Conservation (phyloP, 1,284 basidiomycete genomes). For the Apiotrichum brassicae region DNA sequence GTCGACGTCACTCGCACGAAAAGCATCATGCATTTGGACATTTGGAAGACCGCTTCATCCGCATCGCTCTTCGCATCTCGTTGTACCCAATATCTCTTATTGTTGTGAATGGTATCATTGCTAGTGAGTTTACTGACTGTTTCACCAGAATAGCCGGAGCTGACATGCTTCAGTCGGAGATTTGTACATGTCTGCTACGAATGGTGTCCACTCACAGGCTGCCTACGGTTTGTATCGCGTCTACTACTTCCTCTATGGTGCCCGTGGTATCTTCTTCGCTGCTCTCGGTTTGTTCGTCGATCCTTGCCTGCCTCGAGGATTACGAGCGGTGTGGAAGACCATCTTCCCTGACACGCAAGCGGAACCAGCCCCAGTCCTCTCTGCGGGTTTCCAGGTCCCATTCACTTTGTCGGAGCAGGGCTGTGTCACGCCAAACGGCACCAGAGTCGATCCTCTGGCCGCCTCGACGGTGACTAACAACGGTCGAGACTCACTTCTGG, state of each 20-base stretch:
- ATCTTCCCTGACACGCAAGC: neutral
- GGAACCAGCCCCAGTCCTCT: neutral
- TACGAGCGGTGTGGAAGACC: constrained; percentile 4
- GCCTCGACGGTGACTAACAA: neutral
- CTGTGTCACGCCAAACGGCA: neutral
- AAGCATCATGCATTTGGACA: constrained; percentile 10
- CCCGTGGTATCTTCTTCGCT: constrained; percentile 14
- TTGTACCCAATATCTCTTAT: constrained; percentile 24
- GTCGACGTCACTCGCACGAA: constrained; percentile 2
- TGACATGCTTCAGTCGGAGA: no score
- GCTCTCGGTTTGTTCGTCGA: constrained; percentile 14
- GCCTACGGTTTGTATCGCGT: constrained; percentile 18
- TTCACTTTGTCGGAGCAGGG: neutral
- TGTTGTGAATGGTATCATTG: constrained; percentile 24
- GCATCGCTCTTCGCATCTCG: constrained; percentile 25
- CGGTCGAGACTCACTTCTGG: neutral
- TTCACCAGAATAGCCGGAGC: neutral
- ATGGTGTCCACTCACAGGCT: constrained; percentile 5
- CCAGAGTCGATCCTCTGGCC: neutral
- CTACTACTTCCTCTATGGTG: constrained; percentile 21
- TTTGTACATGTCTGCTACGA: constrained; percentile 12
- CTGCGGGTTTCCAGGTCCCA: neutral
- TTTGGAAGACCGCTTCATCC: constrained; percentile 18
- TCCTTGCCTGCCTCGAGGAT: constrained; percentile 11
- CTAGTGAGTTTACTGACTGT: constrained; percentile 4